Evolutionary conservation across 1,284 basidiomycete genomes (phyloP), one percentile per base, ranked within the genome.

Genomic region (Leccinum fallax): DNA sequence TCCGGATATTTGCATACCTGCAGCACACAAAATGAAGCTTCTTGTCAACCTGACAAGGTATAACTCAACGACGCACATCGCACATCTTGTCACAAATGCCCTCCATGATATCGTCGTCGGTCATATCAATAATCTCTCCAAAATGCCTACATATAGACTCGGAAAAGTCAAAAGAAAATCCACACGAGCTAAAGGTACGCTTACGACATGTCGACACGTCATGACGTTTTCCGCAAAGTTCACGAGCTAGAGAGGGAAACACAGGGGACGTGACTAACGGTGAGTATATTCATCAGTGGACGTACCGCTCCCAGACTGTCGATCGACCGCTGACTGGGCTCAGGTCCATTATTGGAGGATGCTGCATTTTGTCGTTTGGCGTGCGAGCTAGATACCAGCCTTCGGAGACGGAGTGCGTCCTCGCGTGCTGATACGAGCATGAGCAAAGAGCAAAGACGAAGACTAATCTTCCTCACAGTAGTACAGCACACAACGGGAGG

Each of bases 121-220:
- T 75, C 3, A 77, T 71, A 65, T 91, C 82, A 49, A 94, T 85
- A 3, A 74, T 70, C 73, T 95, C 94, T 0, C 91, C 93, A 69
- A 96, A 95, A 71, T 93, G 94, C 49, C 85, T 85, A 69, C 93
- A 94, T 61, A 95, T 88, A 3, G 82, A 80, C 90, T 92, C 53
- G 30, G 30, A 13, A 5, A 9, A 1, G 26, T 66, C 52, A 64
- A 58, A 4, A n/a, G 28, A 1, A 2, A 2, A 5, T 11, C 15
- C 16, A 36, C 9, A 13, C n/a, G 34, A 16, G 16, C 5, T 2
- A 19, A 58, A 13, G 52, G 21, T 38, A 21, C 11, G 75, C 86
- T 67, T 66, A 90, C 89, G 26, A 94, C 79, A 77, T 96, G 93
- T 38, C 94, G 80, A 72, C 93, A 95, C 3, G 81, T 71, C 1